These are phyloP conservation scores for Cutaneotrichosporon cyanovorans DNA, from an alignment of 1,284 basidiomycete species.

Conservation along the genomic window DNA sequence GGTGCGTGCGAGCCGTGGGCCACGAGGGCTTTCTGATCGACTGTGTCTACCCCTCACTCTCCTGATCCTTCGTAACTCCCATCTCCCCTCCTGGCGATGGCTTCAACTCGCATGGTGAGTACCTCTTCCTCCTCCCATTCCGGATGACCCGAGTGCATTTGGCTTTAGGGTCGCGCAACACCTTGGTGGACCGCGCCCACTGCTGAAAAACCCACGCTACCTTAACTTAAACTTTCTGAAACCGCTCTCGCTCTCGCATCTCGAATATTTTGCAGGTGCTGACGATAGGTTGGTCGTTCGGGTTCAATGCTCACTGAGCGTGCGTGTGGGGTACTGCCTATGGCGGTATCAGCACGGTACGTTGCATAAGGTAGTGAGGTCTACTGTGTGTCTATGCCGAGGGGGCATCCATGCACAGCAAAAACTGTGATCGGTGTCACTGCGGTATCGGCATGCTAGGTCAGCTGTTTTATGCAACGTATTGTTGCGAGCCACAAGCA, in stretches of 20 bases:
- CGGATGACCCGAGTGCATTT: slow-evolving; percentile 47
- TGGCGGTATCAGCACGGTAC: no score
- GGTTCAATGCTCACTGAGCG: no score
- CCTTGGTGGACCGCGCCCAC: slow-evolving; percentile 10
- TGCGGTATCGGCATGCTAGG: no score
- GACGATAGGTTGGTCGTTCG: background rate
- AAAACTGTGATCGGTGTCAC: no score
- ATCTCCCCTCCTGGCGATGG: background rate
- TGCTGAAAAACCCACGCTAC: slow-evolving; percentile 47
- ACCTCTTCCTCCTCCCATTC: background rate
- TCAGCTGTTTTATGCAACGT: no score
- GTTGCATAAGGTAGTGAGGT: no score
- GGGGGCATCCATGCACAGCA: no score
- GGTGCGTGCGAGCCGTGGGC: slow-evolving; percentile 30
- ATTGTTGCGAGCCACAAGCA: no score
- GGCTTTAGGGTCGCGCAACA: slow-evolving; percentile 36
- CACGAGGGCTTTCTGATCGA: slow-evolving; percentile 46
- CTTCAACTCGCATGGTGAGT: background rate
- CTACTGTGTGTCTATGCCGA: no score
- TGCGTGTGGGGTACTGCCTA: no score
- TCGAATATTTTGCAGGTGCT: background rate
- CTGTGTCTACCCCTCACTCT: slow-evolving; percentile 12
- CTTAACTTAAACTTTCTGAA: slow-evolving; percentile 37
- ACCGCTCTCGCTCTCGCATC: slow-evolving; percentile 3
- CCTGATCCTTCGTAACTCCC: no score